Conservation (phyloP, 148 eudicot genomes). For the Agrostemma githago region DNA sequence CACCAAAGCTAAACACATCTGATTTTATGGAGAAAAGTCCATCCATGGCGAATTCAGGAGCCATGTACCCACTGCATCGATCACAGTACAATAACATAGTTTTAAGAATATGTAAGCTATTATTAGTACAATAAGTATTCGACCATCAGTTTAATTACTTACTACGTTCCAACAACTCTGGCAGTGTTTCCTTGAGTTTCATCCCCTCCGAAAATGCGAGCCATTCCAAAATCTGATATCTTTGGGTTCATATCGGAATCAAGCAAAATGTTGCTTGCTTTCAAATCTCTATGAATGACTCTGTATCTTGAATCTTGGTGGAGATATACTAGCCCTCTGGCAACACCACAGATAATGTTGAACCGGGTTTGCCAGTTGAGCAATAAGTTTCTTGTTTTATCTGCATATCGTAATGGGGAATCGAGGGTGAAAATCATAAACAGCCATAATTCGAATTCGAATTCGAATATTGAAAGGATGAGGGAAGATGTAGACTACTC, state of each 20-base stretch:
- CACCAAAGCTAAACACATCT: slow-evolving; percentile 50
- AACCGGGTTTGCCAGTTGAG: slow-evolving; percentile 57
- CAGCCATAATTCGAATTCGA: background rate
- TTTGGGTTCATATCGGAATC: slow-evolving; percentile 67
- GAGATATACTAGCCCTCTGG: slow-evolving; percentile 71
- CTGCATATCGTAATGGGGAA: slow-evolving; percentile 19
- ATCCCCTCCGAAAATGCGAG: slow-evolving; percentile 71
- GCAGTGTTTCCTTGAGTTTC: slow-evolving; percentile 55
- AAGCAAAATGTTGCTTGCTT: slow-evolving; percentile 69
- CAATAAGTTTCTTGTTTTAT: slow-evolving; percentile 34
- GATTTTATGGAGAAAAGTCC: slow-evolving; percentile 45
- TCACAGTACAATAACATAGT: too few species aligned
- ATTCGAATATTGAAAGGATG: too few species aligned
- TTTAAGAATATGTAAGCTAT: too few species aligned
- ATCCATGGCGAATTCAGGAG: slow-evolving; percentile 45
- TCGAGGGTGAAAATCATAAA: background rate
- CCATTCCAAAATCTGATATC: slow-evolving; percentile 89
- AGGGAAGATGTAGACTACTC: slow-evolving; percentile 23
- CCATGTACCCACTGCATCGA: slow-evolving; percentile 48
- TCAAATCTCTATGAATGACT: slow-evolving; percentile 68
- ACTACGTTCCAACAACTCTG: slow-evolving; percentile 78
- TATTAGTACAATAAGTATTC: too few species aligned
- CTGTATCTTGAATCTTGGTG: slow-evolving; percentile 75
- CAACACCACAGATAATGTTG: slow-evolving; percentile 64
- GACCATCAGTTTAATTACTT: slow-evolving; percentile 14